These are phyloP conservation scores for Ramaria rubella DNA, from an alignment of 768 basidiomycete genomes.

Conservation along the genomic window DNA sequence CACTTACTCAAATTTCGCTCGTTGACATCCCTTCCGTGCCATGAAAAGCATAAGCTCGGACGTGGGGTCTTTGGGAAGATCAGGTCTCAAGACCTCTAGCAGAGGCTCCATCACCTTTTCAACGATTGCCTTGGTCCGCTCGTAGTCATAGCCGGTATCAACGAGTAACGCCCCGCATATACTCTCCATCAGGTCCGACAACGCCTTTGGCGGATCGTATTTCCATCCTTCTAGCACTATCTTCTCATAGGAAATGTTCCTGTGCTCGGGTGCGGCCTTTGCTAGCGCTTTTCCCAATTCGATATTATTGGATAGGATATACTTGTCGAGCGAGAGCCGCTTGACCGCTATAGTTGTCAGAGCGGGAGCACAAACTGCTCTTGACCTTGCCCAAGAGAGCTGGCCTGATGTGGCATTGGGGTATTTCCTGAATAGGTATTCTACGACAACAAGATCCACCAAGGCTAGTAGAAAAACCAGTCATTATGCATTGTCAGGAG, in stretches of 20 bases:
- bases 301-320: constrained; percentile 61
- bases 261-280: constrained; percentile 53
- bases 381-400: constrained; percentile 62
- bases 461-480: constrained; percentile 39
- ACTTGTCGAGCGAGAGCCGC: constrained; percentile 58
- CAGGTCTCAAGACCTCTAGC: constrained; percentile 50
- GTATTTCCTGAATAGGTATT: constrained; percentile 64
- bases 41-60: constrained; percentile 67
- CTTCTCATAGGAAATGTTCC: constrained; percentile 47
- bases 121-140: constrained; percentile 54
- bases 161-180: constrained; percentile 78
- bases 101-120: constrained; percentile 63
- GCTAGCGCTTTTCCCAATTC: constrained; percentile 60
- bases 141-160: constrained; percentile 71
- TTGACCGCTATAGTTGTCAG: constrained; percentile 65
- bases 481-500: constrained; percentile 6
- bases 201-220: constrained; percentile 78
- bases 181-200: constrained; percentile 83
- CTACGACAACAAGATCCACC: constrained; percentile 63
- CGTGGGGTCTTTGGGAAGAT: constrained; percentile 63
- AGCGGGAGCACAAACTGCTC: constrained; percentile 67
- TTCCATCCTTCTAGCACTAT: constrained; percentile 70
- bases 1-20: constrained; percentile 41
- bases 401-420: constrained; percentile 69
- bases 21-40: constrained; percentile 49